These are phyloP conservation scores for Scleroderma bovista DNA, from an alignment of 768 basidiomycete species.

Conservation along the genomic window DNA sequence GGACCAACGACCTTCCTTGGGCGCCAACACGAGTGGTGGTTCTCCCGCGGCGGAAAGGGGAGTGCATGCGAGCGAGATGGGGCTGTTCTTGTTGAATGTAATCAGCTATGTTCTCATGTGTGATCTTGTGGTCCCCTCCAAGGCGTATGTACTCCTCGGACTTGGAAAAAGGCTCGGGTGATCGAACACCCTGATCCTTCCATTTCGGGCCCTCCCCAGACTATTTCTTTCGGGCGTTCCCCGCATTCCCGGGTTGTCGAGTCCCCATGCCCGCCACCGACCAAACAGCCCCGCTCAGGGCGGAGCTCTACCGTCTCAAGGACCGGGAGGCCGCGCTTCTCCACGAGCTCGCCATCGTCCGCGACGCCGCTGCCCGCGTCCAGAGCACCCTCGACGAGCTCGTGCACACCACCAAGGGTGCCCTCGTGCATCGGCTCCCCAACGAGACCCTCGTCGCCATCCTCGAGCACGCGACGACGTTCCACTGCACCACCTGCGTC, in stretches of 20 bases:
- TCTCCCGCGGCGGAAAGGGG: slow-evolving; percentile 44
- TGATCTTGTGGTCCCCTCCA: no score
- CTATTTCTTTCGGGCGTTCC: no score
- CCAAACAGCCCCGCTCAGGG: neutral
- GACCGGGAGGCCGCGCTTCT: neutral
- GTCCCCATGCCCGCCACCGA: neutral
- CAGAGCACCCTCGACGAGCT: neutral
- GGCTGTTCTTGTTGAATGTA: slow-evolving; percentile 92
- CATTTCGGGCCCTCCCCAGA: no score
- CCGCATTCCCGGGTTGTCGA: no score
- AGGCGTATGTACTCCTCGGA: no score
- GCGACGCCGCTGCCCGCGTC: neutral
- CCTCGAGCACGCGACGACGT: neutral
- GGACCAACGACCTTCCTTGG: neutral
- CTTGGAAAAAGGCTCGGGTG: no score
- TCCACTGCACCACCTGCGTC: neutral
- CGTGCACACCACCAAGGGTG: neutral
- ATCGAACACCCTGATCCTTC: no score
- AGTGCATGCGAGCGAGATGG: slow-evolving; percentile 81
- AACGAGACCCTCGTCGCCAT: neutral
- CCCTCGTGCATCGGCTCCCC: neutral
- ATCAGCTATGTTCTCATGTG: slow-evolving; percentile 3
- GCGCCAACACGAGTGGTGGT: neutral
- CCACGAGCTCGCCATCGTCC: neutral
- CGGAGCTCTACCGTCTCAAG: neutral